These are phyloP conservation scores for Metarhizium robertsii DNA, from an alignment of 2,329 filamentous ascomycete species.

Conservation along the genomic window DNA sequence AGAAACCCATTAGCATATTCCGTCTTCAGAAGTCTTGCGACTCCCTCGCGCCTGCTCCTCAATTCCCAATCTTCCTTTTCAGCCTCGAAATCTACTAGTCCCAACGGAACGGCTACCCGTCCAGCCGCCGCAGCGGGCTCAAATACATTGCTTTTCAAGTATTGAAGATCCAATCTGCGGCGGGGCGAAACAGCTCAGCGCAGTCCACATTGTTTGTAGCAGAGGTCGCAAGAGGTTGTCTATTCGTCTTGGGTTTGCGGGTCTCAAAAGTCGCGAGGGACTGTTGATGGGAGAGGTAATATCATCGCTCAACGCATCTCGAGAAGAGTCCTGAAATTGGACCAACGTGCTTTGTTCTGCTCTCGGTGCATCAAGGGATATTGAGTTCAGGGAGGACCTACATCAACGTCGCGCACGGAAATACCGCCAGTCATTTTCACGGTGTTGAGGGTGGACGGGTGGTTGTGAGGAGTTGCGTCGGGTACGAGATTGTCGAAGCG, in stretches of 20 bases:
- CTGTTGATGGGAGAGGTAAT: background rate
- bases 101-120: background rate
- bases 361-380: background rate
- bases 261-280: constrained; percentile 3
- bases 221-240: background rate
- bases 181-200: background rate
- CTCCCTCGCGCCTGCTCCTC: constrained; percentile 62
- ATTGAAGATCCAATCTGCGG: background rate
- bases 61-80: constrained; percentile 17
- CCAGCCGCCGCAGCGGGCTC: background rate
- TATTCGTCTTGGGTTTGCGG: background rate
- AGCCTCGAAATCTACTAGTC: constrained; percentile 4
- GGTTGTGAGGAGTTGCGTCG: constrained; percentile 18
- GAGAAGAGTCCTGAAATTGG: background rate
- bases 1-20: constrained; percentile 59
- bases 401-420: constrained; percentile 78
- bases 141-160: background rate
- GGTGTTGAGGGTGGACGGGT: constrained; percentile 31
- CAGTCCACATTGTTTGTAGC: background rate
- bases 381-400: constrained; percentile 39
- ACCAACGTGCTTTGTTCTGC: background rate
- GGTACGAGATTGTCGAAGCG: constrained; percentile 20
- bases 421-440: constrained; percentile 72
- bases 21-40: constrained; percentile 66
- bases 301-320: background rate